Percentiles rank a stretch among this genome's conserved stretches.
phyloP scores from a whole-genome alignment of 768 basidiomycete genomes.

The Tylopilus sp. region DNA sequence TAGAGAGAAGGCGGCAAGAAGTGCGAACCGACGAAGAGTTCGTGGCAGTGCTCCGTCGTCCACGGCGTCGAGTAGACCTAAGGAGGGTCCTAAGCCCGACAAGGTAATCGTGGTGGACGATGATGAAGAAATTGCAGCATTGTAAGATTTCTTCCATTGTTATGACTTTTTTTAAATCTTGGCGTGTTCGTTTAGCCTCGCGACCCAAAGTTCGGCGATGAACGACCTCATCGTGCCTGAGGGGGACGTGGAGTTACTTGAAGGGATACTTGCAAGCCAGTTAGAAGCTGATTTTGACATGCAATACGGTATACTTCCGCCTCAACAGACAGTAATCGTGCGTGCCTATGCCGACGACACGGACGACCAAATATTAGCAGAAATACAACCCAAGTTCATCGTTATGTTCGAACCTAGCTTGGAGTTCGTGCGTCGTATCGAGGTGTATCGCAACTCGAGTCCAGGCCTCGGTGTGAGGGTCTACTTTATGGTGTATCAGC shows the following conservation, averaged over 20 bases:
- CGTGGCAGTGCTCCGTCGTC: slow-evolving; percentile 63
- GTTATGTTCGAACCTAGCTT: slow-evolving; percentile 95
- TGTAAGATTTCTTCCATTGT: slow-evolving; percentile 44
- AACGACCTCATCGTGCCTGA: slow-evolving; percentile 17
- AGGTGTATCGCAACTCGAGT: slow-evolving; percentile 86
- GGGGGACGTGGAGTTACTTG: slow-evolving; percentile 22
- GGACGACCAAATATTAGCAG: slow-evolving; percentile 84
- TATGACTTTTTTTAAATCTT: neutral
- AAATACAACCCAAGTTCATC: slow-evolving; percentile 87
- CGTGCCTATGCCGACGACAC: slow-evolving; percentile 89
- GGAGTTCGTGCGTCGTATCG: slow-evolving; percentile 88
- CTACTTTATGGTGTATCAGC: slow-evolving; percentile 93
- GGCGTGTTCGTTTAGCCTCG: slow-evolving; percentile 10
- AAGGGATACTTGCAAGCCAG: slow-evolving; percentile 28
- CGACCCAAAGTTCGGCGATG: slow-evolving; percentile 13
- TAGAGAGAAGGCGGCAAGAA: slow-evolving; percentile 53
- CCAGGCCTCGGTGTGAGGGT: slow-evolving; percentile 82
- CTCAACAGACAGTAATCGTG: slow-evolving; percentile 80
- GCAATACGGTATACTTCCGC: slow-evolving; percentile 73
- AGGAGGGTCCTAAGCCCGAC: slow-evolving; percentile 7
- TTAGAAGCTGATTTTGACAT: slow-evolving; percentile 63
- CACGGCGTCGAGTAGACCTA: slow-evolving; percentile 5
- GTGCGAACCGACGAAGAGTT: slow-evolving; percentile 64
- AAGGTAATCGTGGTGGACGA: slow-evolving; percentile 19
- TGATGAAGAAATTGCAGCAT: slow-evolving; percentile 45